phyloP scores from a whole-genome alignment of 2,329 filamentous ascomycete genomes.

The Pseudofabraea citricarpa region DNA sequence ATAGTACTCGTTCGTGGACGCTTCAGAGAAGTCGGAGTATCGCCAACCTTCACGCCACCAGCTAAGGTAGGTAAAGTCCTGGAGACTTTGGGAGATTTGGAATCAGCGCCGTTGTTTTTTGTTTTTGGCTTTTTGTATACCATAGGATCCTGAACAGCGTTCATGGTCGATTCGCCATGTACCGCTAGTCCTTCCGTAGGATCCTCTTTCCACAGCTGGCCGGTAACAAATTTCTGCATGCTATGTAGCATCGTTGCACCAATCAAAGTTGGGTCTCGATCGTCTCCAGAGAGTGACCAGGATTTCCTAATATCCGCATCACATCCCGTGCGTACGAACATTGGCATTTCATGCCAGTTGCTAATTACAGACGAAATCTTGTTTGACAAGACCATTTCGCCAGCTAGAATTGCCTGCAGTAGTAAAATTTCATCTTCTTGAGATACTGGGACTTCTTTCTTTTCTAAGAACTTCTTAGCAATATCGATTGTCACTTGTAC shows the following conservation, averaged over 20 bases:
- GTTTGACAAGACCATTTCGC: conserved; percentile 55
- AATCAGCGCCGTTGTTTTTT: conserved; percentile 4
- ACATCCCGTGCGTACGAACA: conserved; percentile 61
- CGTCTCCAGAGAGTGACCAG: conserved; percentile 62
- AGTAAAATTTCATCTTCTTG: conserved; percentile 57
- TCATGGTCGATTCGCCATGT: background rate
- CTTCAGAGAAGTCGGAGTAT: conserved; percentile 13
- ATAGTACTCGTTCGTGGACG: conserved; percentile 1
- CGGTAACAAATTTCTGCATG: conserved; percentile 48
- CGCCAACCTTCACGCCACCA: conserved; percentile 17
- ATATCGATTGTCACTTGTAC: conserved; percentile 61
- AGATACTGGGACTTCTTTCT: conserved; percentile 54
- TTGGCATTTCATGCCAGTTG: conserved; percentile 69
- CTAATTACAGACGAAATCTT: conserved; percentile 63
- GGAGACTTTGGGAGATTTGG: conserved; percentile 6
- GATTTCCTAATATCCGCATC: conserved; percentile 52
- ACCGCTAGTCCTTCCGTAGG: conserved; percentile 12
- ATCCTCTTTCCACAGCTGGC: conserved; percentile 20
- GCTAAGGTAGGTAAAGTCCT: conserved; percentile 13
- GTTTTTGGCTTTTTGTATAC: conserved; percentile 1
- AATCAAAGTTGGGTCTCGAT: conserved; percentile 43
- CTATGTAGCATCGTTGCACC: conserved; percentile 48
- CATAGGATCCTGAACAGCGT: background rate
- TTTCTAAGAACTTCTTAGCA: conserved; percentile 61
- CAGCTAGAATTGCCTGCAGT: conserved; percentile 58